These are phyloP conservation scores for Colletotrichum higginsianum DNA, from an alignment of 2,329 filamentous ascomycete species.

Conservation along the genomic window DNA sequence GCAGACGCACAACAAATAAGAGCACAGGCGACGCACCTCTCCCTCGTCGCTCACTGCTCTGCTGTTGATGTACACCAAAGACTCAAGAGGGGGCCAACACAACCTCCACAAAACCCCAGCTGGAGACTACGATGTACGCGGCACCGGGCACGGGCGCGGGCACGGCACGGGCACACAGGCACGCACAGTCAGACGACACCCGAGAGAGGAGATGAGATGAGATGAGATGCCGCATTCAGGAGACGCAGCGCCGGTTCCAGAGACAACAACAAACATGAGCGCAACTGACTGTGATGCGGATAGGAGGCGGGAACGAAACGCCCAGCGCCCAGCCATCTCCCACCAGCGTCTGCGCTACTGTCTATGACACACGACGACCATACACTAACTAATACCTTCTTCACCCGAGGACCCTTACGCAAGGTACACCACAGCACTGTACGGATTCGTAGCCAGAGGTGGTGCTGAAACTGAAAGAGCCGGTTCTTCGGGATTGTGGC, in stretches of 20 bases:
- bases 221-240: slow-evolving; percentile 26
- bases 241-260: slow-evolving; percentile 23
- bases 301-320: slow-evolving; percentile 12
- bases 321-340: slow-evolving; percentile 6
- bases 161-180: background rate
- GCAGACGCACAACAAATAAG: slow-evolving; percentile 19
- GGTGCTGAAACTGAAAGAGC: slow-evolving; percentile 1
- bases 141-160: slow-evolving; percentile 24
- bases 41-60: slow-evolving; percentile 2
- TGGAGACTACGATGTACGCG: background rate
- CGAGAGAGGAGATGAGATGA: background rate
- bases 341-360: slow-evolving; percentile 16
- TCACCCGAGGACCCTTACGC: background rate
- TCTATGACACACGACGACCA: background rate
- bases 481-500: slow-evolving; percentile 14
- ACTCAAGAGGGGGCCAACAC: background rate
- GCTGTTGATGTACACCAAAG: too few species aligned
- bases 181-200: slow-evolving; percentile 22
- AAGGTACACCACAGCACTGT: slow-evolving; percentile 10
- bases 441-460: background rate
- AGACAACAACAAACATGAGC: background rate
- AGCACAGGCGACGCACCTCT: slow-evolving; percentile 11
- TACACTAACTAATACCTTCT: background rate
- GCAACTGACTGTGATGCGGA: too few species aligned
- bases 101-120: background rate